Percentiles rank a stretch among this genome's conserved stretches.
Conservation (phyloP, 164 flowering plant species). For the Berberis thunbergii region DNA sequence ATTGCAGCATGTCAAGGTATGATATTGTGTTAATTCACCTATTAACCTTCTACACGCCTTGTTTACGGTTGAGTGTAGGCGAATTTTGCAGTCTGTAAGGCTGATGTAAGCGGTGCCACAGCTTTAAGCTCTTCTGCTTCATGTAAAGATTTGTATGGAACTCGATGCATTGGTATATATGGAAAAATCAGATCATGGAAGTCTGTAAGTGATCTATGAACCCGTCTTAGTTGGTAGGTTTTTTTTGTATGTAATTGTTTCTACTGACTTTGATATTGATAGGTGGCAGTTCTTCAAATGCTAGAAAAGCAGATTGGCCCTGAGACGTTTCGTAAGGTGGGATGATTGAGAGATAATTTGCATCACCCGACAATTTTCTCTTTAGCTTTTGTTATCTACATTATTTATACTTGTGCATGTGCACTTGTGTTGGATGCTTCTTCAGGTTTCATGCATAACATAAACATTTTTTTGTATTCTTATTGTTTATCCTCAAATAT, state of each 20-base stretch:
- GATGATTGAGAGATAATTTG: no score
- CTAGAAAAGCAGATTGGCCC: conserved; percentile 99
- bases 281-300: conserved; percentile 98
- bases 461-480: no score
- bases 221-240: neutral
- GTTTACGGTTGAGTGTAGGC: conserved; percentile 36
- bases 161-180: conserved; percentile 68
- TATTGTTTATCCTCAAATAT: no score
- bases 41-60: neutral
- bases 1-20: neutral
- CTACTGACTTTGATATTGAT: conserved; percentile 5
- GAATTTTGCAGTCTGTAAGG: conserved; percentile 82
- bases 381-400: no score
- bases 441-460: no score
- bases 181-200: conserved; percentile 96
- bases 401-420: no score
- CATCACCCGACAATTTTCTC: no score
- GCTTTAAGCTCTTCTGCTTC: conserved; percentile 60
- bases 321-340: conserved; percentile 78
- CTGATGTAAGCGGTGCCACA: conserved; percentile 80
- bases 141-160: conserved; percentile 65
- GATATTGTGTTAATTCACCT: neutral
- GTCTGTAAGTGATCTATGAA: conserved; percentile 55
- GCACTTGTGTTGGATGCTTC: no score
- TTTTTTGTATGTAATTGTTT: conserved; percentile 1